Evolutionary conservation across 257 asterid genomes (phyloP), one percentile per base, ranked within the genome.

Genomic region (Orobanche coerulescens): DNA sequence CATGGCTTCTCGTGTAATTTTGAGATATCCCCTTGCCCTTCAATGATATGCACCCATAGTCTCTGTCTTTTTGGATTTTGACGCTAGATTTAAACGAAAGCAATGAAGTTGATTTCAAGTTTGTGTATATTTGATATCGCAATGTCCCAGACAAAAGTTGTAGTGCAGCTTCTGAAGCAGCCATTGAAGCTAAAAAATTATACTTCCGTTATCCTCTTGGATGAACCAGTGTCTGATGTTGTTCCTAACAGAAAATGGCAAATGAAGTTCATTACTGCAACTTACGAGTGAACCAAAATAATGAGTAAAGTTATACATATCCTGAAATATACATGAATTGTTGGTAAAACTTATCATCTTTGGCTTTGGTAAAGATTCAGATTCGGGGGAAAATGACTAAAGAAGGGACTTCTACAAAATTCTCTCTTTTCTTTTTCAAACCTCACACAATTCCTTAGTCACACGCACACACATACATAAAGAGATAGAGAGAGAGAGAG

Each of bases 121-220:
- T 61, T 43, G 71, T 43, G 43, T 37, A 52, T 64, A 66, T 61
- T 57, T 58, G 84, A 46, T 30, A 71, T 1, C 79, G 78, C 20
- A 66, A 30, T 34, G 72, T 62, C 54, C 83, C 71, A 2, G 82
- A 72, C 25, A 76, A 58, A 70, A 80, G 46, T 4, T 68, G 79
- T 16, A 75, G 65, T 53, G 75, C 74, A 69, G 73, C 76, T 61
- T 75, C 79, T 19, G 82, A 56, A 64, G 82, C 78, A 57, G 74
- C 84, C 93, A 90, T 84, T n/a, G 36, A 47, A 50, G 26, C 31
- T 61, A 50, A 4, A 5, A 37, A 63, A 62, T 59, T 51, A 63
- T 51, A 55, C 63, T 72, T 61, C 14, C 59, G 26, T 15, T 53
- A 69, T 34, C 30, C 62, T 36, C 50, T 55, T 59, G 61, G 54